phyloP scores from a whole-genome alignment of 495 filamentous ascomycete genomes.

The Elasticomyces elasticus region DNA sequence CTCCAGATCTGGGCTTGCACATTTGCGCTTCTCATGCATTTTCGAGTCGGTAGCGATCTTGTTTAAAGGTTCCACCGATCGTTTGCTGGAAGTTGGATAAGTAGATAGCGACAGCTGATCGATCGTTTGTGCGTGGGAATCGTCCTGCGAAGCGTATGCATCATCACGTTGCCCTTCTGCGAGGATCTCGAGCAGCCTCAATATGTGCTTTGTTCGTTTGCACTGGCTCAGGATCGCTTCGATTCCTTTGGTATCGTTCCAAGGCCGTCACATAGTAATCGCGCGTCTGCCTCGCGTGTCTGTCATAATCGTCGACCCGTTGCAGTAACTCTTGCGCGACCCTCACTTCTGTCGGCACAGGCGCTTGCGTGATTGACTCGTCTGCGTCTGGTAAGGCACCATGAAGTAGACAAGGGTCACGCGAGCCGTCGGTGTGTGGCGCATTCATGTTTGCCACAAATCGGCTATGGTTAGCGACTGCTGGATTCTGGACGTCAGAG shows the following conservation, averaged over 20 bases:
- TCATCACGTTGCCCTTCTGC: not conserved
- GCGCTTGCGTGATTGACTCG: not conserved
- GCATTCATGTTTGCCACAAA: conserved; percentile 1
- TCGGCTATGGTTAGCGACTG: not conserved
- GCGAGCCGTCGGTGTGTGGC: not conserved
- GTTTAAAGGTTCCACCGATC: too few species aligned
- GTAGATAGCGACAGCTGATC: too few species aligned
- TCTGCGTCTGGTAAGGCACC: not conserved
- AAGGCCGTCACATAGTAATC: conserved; percentile 5
- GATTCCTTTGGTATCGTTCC: not conserved
- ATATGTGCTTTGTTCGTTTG: not conserved
- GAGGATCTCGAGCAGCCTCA: not conserved
- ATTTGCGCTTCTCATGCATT: too few species aligned
- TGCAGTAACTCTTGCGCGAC: not conserved
- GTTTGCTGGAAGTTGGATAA: too few species aligned
- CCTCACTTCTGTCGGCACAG: not conserved
- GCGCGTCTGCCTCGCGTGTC: not conserved
- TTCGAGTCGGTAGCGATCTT: too few species aligned
- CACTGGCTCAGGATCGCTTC: not conserved
- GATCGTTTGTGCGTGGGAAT: not conserved
- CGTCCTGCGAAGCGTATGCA: not conserved
- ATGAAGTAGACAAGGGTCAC: not conserved
- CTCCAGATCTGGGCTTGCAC: too few species aligned
- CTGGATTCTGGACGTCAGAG: not conserved
- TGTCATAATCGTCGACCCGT: conserved; percentile 6